A percentile compares a stretch with the other conserved stretches of the same genome.
Evolutionary conservation across 176 grass and related monocot genomes (phyloP).

Genomic region (Triticum aestivum): IWGSC_CS_RefSeq_v2.1 NC_057813.1:46166609-46167108

Average conservation of each 20-base stretch:
- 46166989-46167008: constrained; percentile 5
- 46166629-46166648: too few relatives aligned
- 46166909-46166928: constrained; percentile 22
- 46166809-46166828: not conserved
- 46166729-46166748: not conserved
- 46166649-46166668: too few relatives aligned
- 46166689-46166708: not conserved
- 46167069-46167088: not conserved
- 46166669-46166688: not conserved
- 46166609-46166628: too few relatives aligned
- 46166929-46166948: constrained; percentile 32
- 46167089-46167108: not conserved
- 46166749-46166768: not conserved
- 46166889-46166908: constrained; percentile 24
- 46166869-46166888: constrained; percentile 14
- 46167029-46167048: constrained; percentile 14
- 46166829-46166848: not conserved
- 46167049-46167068: not conserved
- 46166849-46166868: not conserved
- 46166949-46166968: not conserved
- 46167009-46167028: constrained; percentile 12
- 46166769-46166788: not conserved
- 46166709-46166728: not conserved
- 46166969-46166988: constrained; percentile 2
- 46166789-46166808: not conserved